Evolutionary conservation across 805 yeast species (phyloP).

Genomic region (Nematodospora valgi): DNA sequence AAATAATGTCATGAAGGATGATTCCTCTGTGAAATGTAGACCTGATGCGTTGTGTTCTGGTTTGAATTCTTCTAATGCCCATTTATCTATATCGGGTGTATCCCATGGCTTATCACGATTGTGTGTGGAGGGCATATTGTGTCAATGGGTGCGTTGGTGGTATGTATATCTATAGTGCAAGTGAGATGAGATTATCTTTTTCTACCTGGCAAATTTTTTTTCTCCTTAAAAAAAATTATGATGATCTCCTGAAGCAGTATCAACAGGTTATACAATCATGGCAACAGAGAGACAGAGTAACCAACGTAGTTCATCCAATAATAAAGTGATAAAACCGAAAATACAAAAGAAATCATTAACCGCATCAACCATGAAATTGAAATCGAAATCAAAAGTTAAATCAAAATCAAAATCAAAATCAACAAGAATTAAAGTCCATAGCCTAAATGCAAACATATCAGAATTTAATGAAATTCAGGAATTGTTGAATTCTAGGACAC

Average conservation of each 20-base stretch:
- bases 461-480: constrained; percentile 20
- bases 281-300: not conserved
- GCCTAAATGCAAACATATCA: constrained; percentile 27
- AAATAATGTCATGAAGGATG: constrained; percentile 89
- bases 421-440: constrained; percentile 30
- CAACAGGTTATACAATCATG: too few species aligned
- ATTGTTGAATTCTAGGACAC: constrained; percentile 9
- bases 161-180: too few species aligned
- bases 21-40: constrained; percentile 88
- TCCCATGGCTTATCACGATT: constrained; percentile 98
- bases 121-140: constrained; percentile 84
- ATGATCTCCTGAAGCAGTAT: too few species aligned
- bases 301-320: too few species aligned
- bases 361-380: too few species aligned
- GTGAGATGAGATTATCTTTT: not conserved
- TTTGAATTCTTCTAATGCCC: constrained; percentile 84
- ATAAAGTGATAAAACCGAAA: constrained; percentile 1
- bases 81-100: constrained; percentile 89
- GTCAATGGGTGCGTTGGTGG: too few species aligned
- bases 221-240: too few species aligned
- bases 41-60: constrained; percentile 89
- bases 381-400: constrained; percentile 9
- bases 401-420: constrained; percentile 24
- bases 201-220: too few species aligned
- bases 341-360: constrained; percentile 4